Evolutionary conservation across 352 stramenopile genomes (phyloP), one percentile per base, ranked within the genome.

Genomic region (Halophytophthora batemanensis): DNA sequence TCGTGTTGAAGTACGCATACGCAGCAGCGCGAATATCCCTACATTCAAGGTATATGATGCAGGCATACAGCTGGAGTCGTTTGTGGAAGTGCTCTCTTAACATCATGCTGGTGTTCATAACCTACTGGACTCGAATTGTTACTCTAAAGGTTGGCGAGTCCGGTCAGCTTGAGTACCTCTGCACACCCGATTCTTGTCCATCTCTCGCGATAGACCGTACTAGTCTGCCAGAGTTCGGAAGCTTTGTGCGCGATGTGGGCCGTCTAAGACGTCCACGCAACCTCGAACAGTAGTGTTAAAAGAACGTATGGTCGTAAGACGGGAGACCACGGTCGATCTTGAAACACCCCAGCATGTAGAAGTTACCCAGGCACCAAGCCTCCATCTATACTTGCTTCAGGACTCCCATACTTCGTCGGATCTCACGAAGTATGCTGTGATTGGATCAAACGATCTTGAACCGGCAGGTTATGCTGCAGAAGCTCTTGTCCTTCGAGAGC

Each of bases 311-410:
- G 36, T 59, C 52, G 10, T 52, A 57, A 13, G 18, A 33, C 19
- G 48, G 48, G 17, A 62, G n/a, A 6, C 45, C 28, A 1, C 40
- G 21, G 19, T 13, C 23, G 34, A 49, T 21, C 14, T 53, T 8
- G 14, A 61, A 25, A 47, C 59, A 61, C 5, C 59, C 36, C 1
- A 55, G 48, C 10, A 54, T 44, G 28, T 66, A 52, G 1, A 66
- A 37, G 33, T 59, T 66, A 2, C 45, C 52, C 6, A 66, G 38
- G 38, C 61, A 47, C 50, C 59, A 66, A 8, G 34, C 45, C 34
- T 65, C 50, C 14, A 65, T 41, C 40, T 60, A 50, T 2, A 65
- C 51, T 34, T 65, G 57, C 31, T 56, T 56, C 57, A 65, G 59
- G 3, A 41, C 42, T 14, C 37, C 45, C 13, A 51, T 41, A 33